Base-by-base conservation (phyloP, 441 rosid genomes). In the Adansonia gregorii region DNA sequence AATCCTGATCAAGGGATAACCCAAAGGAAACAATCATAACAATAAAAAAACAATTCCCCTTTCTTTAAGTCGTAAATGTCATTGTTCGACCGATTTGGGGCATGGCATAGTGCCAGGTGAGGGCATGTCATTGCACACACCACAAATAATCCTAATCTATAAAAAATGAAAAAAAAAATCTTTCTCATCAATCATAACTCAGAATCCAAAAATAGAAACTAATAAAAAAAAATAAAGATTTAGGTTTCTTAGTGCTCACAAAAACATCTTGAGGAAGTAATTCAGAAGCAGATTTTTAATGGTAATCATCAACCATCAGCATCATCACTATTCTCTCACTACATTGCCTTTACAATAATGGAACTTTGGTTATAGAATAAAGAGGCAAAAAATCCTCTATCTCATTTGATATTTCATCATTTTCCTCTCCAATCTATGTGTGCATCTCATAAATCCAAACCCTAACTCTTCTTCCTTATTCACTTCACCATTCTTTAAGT, bases 241-340 rank as follows among this genome's bases (percentile, higher is more conserved):
- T 31, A 8, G 8, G 41, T 14, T 52, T 31, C 4, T 8, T n/a
- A 27, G 8, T 0, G 82, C 94, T 79, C 56, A 93, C 98, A 88
- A 95, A 82, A 20, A 94, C 74, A 39, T 95, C 97, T 74, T 84
- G 95, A 49, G 97, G 97, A 68, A 95, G 81, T 75, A 86, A 72
- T 78, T 95, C 98, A 31, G 93, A 87, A 8, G 49, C 8, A 66
- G 92, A 89, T 76, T 84, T 83, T 15, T 80, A 84, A 22, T 54
- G 79, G 20, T 0, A 76, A 67, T 76, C 79, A 3, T 61, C 82
- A 58, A 56, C 1, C 67, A 5, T 3, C 64, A 19, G 5, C 54
- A 9, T 14, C 48, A 66, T 2, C 68, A 9, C 1, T 49, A 14
- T 20, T 46, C 74, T 45, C 60, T 64, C 78, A 55, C 88, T 86